phyloP scores from a whole-genome alignment of 768 basidiomycete species.

The Phlebiopsis flavidoalba region DNA sequence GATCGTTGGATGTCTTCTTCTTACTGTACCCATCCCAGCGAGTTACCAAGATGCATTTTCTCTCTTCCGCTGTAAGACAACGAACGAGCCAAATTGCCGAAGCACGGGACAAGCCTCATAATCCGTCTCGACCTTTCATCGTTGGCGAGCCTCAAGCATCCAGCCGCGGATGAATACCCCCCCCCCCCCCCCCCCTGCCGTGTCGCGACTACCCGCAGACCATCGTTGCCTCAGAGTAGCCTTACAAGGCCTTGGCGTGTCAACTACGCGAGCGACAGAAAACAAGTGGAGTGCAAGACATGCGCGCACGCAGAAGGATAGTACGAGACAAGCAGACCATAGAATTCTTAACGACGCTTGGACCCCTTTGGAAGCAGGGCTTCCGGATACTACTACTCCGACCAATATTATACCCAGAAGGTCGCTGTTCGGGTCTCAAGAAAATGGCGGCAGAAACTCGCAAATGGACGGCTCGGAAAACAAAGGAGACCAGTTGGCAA shows the following conservation, averaged over 20 bases:
- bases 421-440: conserved; percentile 39
- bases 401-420: conserved; percentile 43
- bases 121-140: conserved; percentile 52
- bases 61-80: conserved; percentile 48
- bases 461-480: conserved; percentile 40
- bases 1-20: conserved; percentile 54
- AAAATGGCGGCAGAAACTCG: conserved; percentile 51
- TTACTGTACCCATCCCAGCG: conserved; percentile 12
- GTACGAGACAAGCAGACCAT: conserved; percentile 52
- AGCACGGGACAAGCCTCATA: conserved; percentile 63
- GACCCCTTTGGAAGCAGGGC: conserved; percentile 60
- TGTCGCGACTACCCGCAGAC: conserved; percentile 40
- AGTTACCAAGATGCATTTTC: conserved; percentile 1
- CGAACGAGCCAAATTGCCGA: conserved; percentile 60
- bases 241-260: conserved; percentile 50
- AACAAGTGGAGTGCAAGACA: conserved; percentile 58
- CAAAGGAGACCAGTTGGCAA: conserved; percentile 44
- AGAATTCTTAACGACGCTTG: conserved; percentile 55
- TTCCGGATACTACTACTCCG: conserved; percentile 47
- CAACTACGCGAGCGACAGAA: conserved; percentile 51
- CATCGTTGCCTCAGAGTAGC: conserved; percentile 37
- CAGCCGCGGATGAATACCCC: conserved; percentile 34
- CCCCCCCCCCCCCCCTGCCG: no score
- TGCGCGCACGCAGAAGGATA: conserved; percentile 65
- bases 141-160: conserved; percentile 48